Conservation (phyloP, 2,329 filamentous ascomycete species). For the Fusarium globosum region DNA sequence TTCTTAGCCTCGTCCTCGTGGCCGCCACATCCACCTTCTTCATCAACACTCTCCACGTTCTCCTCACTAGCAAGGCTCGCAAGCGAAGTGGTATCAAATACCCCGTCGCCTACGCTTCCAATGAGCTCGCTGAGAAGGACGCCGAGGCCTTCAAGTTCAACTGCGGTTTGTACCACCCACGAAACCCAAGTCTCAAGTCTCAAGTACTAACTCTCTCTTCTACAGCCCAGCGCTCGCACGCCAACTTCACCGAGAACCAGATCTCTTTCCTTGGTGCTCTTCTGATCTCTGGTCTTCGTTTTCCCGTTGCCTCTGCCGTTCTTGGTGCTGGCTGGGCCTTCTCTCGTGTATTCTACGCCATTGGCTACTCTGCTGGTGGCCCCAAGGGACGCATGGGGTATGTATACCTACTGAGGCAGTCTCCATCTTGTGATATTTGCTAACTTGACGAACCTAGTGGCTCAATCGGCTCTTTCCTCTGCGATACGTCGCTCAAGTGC, state of each 20-base stretch:
- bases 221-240: slow-evolving; percentile 68
- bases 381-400: slow-evolving; percentile 58
- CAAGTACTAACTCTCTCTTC: slow-evolving; percentile 1
- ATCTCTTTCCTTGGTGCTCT: slow-evolving; percentile 63
- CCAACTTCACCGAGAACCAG: slow-evolving; percentile 72
- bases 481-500: slow-evolving; percentile 54
- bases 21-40: slow-evolving; percentile 68
- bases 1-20: slow-evolving; percentile 69
- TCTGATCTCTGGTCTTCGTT: slow-evolving; percentile 66
- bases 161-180: slow-evolving; percentile 59
- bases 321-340: slow-evolving; percentile 66
- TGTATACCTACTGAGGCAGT: slow-evolving; percentile 35
- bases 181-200: neutral
- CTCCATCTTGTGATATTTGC: slow-evolving; percentile 8
- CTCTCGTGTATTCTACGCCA: slow-evolving; percentile 64
- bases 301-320: slow-evolving; percentile 61
- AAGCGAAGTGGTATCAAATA: slow-evolving; percentile 65
- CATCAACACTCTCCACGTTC: slow-evolving; percentile 64
- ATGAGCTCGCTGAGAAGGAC: slow-evolving; percentile 66
- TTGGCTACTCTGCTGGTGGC: slow-evolving; percentile 63
- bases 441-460: slow-evolving; percentile 48
- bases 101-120: slow-evolving; percentile 66
- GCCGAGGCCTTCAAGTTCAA: slow-evolving; percentile 69
- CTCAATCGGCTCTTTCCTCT: slow-evolving; percentile 48
- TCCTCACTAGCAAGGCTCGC: slow-evolving; percentile 61